These are phyloP conservation scores for Cutaneotrichosporon dermatis DNA, from an alignment of 1,284 basidiomycete species.

Conservation along the genomic window DNA sequence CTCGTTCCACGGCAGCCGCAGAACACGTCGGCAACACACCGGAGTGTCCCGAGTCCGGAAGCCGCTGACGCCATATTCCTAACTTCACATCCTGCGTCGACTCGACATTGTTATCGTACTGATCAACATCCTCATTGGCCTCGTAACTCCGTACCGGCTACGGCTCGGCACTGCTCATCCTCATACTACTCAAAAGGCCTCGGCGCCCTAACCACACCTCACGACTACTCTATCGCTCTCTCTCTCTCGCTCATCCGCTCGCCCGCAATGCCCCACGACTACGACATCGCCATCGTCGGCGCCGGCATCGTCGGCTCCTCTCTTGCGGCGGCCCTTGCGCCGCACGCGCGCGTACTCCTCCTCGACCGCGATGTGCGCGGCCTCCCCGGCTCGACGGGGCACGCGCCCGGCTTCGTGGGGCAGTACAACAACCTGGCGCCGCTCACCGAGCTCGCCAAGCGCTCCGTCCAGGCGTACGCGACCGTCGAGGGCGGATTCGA, in stretches of 20 bases:
- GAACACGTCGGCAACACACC: too few relatives aligned
- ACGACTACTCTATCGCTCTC: too few relatives aligned
- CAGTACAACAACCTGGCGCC: conserved; percentile 14
- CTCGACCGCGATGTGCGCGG: conserved; percentile 43
- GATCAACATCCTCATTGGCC: too few relatives aligned
- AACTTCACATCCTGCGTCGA: too few relatives aligned
- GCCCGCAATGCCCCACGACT: not conserved
- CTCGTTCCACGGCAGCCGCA: too few relatives aligned
- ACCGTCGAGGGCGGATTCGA: conserved; percentile 16
- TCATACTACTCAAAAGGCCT: too few relatives aligned
- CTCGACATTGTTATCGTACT: too few relatives aligned
- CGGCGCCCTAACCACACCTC: not conserved
- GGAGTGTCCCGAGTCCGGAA: too few relatives aligned
- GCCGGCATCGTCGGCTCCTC: conserved; percentile 33
- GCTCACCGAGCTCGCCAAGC: conserved; percentile 6
- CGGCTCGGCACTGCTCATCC: too few relatives aligned
- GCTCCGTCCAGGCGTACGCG: conserved; percentile 24
- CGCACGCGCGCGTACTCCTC: conserved; percentile 51
- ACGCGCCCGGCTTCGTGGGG: conserved; percentile 32
- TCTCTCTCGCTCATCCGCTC: not conserved
- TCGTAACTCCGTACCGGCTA: too few relatives aligned
- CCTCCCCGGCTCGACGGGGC: conserved; percentile 28
- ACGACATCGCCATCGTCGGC: conserved; percentile 31
- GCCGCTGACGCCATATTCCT: too few relatives aligned
- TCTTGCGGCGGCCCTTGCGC: conserved; percentile 47